Evolutionary conservation across 331 rosid genomes (phyloP).

Genomic region (Quercus phellos): DNA sequence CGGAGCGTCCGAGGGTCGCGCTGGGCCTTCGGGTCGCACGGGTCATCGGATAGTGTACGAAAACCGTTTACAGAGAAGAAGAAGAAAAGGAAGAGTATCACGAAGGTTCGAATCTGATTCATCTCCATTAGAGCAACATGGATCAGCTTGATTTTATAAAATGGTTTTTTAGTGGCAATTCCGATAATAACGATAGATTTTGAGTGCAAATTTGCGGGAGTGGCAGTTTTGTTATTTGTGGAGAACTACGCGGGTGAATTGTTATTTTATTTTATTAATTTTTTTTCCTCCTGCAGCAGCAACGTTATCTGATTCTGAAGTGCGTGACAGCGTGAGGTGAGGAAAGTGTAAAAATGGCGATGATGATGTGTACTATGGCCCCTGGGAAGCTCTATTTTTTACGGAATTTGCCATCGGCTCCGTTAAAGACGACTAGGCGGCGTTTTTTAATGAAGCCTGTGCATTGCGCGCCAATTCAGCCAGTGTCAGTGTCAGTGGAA

Average conservation of each 20-base stretch:
- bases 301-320: conserved; percentile 3
- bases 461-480: conserved; percentile 40
- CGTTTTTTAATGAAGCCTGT: conserved; percentile 24
- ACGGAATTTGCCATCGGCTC: neutral
- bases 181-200: neutral
- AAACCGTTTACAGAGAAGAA: conserved; percentile 10
- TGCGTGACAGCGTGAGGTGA: neutral
- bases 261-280: neutral
- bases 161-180: neutral
- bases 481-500: conserved; percentile 30
- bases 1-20: conserved; percentile 36
- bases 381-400: conserved; percentile 4
- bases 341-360: conserved; percentile 29
- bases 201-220: neutral
- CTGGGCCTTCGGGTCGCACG: conserved; percentile 30
- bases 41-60: conserved; percentile 11
- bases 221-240: conserved; percentile 27
- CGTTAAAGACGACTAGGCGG: conserved; percentile 3
- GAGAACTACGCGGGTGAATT: neutral
- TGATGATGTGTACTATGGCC: conserved; percentile 13
- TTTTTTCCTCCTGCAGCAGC: no score
- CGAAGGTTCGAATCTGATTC: conserved; percentile 3
- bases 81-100: conserved; percentile 16
- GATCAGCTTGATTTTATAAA: neutral
- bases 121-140: conserved; percentile 3